Conservation (phyloP, 2,329 filamentous ascomycete species). For the Exophiala mesophila region DNA sequence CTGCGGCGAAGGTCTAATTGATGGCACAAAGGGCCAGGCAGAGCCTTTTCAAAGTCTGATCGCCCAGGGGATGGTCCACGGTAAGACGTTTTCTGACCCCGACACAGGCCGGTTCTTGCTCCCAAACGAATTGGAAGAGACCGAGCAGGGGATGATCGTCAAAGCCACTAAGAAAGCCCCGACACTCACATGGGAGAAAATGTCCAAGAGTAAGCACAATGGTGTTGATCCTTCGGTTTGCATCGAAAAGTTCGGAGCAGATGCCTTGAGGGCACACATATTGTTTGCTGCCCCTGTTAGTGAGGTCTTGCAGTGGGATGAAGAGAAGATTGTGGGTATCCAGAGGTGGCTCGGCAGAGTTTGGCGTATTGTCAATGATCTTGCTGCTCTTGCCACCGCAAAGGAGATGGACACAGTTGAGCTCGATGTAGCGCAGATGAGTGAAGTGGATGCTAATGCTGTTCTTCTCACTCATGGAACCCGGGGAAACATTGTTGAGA, state of each 20-base stretch:
- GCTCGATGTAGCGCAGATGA: conserved; percentile 24
- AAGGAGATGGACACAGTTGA: conserved; percentile 26
- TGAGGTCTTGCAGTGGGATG: conserved; percentile 84
- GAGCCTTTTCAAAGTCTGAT: conserved; percentile 82
- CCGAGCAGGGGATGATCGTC: conserved; percentile 55
- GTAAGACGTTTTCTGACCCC: conserved; percentile 74
- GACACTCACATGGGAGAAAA: conserved; percentile 73
- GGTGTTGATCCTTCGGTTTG: conserved; percentile 75
- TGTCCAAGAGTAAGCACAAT: conserved; percentile 94
- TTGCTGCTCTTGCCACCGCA: conserved; percentile 11
- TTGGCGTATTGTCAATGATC: conserved; percentile 50
- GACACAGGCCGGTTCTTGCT: conserved; percentile 69
- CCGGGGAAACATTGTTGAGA: conserved; percentile 61
- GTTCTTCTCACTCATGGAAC: conserved; percentile 65
- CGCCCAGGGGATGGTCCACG: conserved; percentile 90
- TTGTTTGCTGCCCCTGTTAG: conserved; percentile 81
- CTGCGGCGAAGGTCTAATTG: conserved; percentile 45
- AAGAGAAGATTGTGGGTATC: conserved; percentile 72
- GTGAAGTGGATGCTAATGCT: conserved; percentile 40
- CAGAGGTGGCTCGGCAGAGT: conserved; percentile 73
- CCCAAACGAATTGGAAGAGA: conserved; percentile 63
- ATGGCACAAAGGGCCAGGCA: conserved; percentile 38
- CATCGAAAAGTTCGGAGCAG: conserved; percentile 71
- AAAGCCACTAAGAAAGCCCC: conserved; percentile 55
- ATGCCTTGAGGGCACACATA: conserved; percentile 79